These are phyloP conservation scores for Yamadazyma trypodendri DNA, from an alignment of 1,139 yeast genomes.

Conservation along the genomic window DNA sequence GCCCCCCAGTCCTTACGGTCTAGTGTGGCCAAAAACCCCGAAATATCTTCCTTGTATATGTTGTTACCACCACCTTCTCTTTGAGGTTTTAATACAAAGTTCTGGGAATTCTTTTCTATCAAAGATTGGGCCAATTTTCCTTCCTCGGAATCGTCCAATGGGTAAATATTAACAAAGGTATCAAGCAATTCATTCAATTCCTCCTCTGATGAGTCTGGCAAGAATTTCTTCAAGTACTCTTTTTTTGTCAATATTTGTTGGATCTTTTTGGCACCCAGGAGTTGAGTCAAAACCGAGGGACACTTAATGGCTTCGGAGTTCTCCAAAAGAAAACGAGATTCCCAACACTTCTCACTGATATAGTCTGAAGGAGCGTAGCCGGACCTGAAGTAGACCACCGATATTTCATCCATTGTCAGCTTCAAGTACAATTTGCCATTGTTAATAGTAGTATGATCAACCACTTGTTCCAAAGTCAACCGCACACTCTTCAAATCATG, in stretches of 20 bases:
- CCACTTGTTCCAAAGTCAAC: conserved; percentile 63
- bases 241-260: conserved; percentile 80
- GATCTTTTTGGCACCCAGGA: conserved; percentile 88
- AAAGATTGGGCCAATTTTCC: conserved; percentile 66
- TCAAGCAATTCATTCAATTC: conserved; percentile 36
- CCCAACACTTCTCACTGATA: conserved; percentile 64
- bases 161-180: conserved; percentile 85
- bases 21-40: conserved; percentile 58
- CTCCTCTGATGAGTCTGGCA: conserved; percentile 29
- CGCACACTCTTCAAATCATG: conserved; percentile 63
- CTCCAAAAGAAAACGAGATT: conserved; percentile 69
- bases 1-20: conserved; percentile 84
- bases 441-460: conserved; percentile 37
- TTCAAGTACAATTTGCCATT: conserved; percentile 50
- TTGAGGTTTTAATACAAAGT: conserved; percentile 89
- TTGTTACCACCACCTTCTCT: conserved; percentile 97
- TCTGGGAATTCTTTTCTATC: conserved; percentile 53
- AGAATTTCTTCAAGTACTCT: conserved; percentile 45
- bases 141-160: conserved; percentile 68
- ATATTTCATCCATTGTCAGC: conserved; percentile 64
- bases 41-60: conserved; percentile 81
- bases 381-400: conserved; percentile 86
- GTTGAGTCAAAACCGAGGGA: conserved; percentile 84
- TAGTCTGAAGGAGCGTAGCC: conserved; percentile 86
- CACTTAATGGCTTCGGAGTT: conserved; percentile 81